These are phyloP conservation scores for Corrigiola litoralis DNA, from an alignment of 179 eudicot species.

Conservation along the genomic window DNA sequence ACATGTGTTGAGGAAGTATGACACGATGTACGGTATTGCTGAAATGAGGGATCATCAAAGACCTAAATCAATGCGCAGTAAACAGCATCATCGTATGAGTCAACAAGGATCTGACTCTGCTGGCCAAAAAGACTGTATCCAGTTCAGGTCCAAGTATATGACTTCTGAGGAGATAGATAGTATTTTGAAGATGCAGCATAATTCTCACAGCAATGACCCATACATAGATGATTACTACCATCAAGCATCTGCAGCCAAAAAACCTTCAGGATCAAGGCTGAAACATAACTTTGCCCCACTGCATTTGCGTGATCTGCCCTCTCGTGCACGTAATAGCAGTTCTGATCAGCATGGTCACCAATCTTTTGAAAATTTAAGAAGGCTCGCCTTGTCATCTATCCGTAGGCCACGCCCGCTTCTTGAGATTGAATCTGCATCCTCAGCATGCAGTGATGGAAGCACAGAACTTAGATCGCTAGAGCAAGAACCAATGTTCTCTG, in stretches of 20 bases:
- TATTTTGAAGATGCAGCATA: constrained; percentile 63
- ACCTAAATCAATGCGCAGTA: constrained; percentile 44
- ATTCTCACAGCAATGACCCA: constrained; percentile 71
- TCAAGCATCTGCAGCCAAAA: constrained; percentile 65
- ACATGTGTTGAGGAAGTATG: constrained; percentile 47
- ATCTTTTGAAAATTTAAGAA: constrained; percentile 55
- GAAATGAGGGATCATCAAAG: constrained; percentile 55
- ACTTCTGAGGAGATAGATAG: constrained; percentile 65
- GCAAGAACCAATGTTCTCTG: constrained; percentile 79
- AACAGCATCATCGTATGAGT: constrained; percentile 40
- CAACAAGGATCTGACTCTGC: constrained; percentile 47
- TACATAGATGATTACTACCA: constrained; percentile 78
- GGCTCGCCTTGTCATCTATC: constrained; percentile 57
- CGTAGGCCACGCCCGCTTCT: constrained; percentile 72
- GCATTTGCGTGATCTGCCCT: constrained; percentile 49
- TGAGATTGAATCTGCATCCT: constrained; percentile 54
- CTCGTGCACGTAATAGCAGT: constrained; percentile 45
- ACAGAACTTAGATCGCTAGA: constrained; percentile 50
- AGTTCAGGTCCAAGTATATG: constrained; percentile 71
- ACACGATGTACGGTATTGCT: constrained; percentile 33
- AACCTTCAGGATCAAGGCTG: constrained; percentile 48
- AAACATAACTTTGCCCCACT: constrained; percentile 58
- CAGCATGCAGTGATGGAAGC: constrained; percentile 37
- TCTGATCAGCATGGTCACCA: constrained; percentile 57
- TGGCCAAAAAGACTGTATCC: constrained; percentile 39